Base-by-base conservation (phyloP, 352 stramenopile species). In the Phytopythium chamaehyphon region DNA sequence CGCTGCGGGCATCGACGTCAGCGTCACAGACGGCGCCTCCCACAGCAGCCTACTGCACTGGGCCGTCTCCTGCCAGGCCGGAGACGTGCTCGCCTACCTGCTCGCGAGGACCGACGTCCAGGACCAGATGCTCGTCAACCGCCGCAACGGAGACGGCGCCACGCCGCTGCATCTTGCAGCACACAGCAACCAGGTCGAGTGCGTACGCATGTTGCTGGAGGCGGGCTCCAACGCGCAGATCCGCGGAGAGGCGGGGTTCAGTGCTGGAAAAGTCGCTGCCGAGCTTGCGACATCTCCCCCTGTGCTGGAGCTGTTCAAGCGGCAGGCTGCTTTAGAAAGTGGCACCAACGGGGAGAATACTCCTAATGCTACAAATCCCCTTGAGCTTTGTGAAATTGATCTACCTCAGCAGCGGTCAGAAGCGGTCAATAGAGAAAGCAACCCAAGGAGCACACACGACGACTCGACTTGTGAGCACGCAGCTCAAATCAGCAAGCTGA, bases 161-260 rank as follows among this genome's bases (percentile, higher is more conserved):
- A 92, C 84, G 23, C 82, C 84, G 38, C 64, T 95, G 40, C 80
- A 92, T 46, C 64, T 90, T 26, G 84, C 84, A 16, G 88, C 78
- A 35, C 73, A 83, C 19, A 61, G 55, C 9, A 73, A 82, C 31
- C 51, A 85, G 11, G 52, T 77, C 3, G 66, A 87, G 31, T 86
- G 80, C 47, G 69, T 73, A 11, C 68, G 66, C 8, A 8, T 90
- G 39, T 46, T 95, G 44, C 51, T 92, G 23, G 19, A 55, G 3
- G 55, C 77, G 44, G 42, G 63, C 51, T 76, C 80, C 5, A 63
- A 90, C 40, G 45, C 58, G 23, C 55, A 21, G n/a, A 56, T 86
- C 33, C 59, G 57, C 28, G 81, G 79, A 23, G 69, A 66, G 3
- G 63, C 62, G n/a, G 79, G 76, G 7, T 61, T 76, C 15, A 84